Evolutionary conservation across 2,329 filamentous ascomycete species (phyloP).

Genomic region (Knufia fluminis): DNA sequence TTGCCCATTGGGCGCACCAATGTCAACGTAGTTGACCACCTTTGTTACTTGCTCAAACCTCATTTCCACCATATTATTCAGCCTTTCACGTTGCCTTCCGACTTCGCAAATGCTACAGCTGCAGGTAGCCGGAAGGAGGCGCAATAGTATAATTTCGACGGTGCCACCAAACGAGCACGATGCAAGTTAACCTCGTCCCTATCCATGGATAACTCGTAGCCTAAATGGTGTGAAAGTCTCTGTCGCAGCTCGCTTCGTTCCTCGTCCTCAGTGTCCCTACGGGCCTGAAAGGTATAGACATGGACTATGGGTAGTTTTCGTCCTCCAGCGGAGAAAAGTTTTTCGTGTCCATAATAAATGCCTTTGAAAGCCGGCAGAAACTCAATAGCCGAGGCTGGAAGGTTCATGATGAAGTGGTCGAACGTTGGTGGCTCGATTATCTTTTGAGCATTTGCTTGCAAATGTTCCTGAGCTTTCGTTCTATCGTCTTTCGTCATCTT

Average conservation of each 20-base stretch:
- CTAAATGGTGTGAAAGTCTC: conserved; percentile 54
- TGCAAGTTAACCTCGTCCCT: conserved; percentile 43
- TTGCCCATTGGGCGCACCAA: too few relatives aligned
- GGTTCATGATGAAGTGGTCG: conserved; percentile 96
- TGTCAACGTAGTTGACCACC: too few relatives aligned
- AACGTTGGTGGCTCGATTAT: conserved; percentile 60
- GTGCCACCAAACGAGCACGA: conserved; percentile 77
- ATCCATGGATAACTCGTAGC: conserved; percentile 38
- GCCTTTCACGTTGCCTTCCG: neutral
- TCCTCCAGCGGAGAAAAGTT: conserved; percentile 53
- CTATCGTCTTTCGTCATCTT: conserved; percentile 26
- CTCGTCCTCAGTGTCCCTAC: conserved; percentile 52
- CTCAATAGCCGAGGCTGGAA: conserved; percentile 78
- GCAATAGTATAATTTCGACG: conserved; percentile 94
- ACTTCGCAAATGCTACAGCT: conserved; percentile 62
- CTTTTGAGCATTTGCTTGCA: conserved; percentile 22
- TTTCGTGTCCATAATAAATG: conserved; percentile 63
- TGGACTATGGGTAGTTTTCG: conserved; percentile 71
- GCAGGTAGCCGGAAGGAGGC: conserved; percentile 78
- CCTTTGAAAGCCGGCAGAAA: conserved; percentile 74
- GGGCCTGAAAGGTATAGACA: conserved; percentile 84
- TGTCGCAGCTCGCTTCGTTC: conserved; percentile 53
- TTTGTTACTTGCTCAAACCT: too few relatives aligned
- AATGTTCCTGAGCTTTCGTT: conserved; percentile 18
- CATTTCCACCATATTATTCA: too few relatives aligned